Evolutionary conservation across 441 rosid genomes (phyloP).

Genomic region (Gossypium lobatum): DNA sequence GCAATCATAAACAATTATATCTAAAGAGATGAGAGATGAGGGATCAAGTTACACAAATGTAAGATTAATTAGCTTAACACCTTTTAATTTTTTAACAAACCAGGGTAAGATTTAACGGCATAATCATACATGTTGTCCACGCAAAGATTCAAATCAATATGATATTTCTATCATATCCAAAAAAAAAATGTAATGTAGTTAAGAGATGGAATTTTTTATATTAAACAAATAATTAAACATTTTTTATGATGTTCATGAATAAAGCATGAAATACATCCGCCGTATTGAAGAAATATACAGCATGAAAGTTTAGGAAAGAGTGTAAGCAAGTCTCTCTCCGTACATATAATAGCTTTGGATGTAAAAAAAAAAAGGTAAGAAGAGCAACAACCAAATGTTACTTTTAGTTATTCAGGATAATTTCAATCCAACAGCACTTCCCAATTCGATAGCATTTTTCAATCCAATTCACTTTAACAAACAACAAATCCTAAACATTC

Average conservation of each 20-base stretch:
- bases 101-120: background rate
- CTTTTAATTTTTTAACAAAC: background rate
- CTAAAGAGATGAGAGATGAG: background rate
- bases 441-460: background rate
- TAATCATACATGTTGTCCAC: background rate
- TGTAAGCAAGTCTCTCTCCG: background rate
- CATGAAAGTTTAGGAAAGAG: background rate
- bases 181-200: background rate
- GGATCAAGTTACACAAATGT: background rate
- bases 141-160: background rate
- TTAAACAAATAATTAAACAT: background rate
- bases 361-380: no score
- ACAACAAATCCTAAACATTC: background rate
- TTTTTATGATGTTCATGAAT: background rate
- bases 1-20: background rate
- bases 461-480: background rate
- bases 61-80: background rate
- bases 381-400: background rate
- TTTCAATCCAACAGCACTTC: background rate
- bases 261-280: background rate
- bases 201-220: background rate
- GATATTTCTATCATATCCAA: background rate
- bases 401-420: background rate
- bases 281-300: background rate
- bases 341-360: no score